Evolutionary conservation across 1,284 basidiomycete species (phyloP), one percentile per base, ranked within the genome.

Genomic region (Cryptococcus wingfieldii): DNA sequence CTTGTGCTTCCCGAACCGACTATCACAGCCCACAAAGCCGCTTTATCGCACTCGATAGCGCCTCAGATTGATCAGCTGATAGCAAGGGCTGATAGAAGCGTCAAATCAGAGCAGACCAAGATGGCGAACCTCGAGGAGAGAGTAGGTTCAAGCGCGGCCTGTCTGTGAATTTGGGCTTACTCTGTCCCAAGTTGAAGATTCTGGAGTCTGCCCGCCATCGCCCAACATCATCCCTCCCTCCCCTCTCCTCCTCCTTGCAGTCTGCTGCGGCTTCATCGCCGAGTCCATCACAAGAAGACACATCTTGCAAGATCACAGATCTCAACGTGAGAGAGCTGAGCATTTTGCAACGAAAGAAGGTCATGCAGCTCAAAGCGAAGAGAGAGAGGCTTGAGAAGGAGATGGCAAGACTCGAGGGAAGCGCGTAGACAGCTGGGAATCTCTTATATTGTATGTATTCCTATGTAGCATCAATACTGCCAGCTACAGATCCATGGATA

Each of bases 61-160:
- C 75, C 75, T 9, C 70, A 77, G 51, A 74, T 77, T 51, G 71
- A 75, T 28, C 50, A 59, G 14, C 64, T 77, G 14, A 70, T 77
- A 25, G 47, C 60, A 7, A 64, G 68, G 43, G 67, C 71, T 8
- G 73, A 71, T 46, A 42, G 49, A 13, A 51, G 65, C 10, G 58
- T 77, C 0, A 53, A 64, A 19, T 55, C 51, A 4, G 63, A 74
- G 23, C 49, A 60, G 9, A 51, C 47, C 10, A 60, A 63, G 39
- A 56, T 72, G 25, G 54, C 53, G 4, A 60, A 65, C 12, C 53
- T 77, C 28, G 68, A 74, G 55, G 71, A 73, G 46, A 60, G 70
- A 25, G 65, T 75, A 34, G 54, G 60, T 53, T 23, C 39, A 53
- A 34, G 31, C 31, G 10, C 31, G 31, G 31, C 23, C 16, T 18